Base-by-base conservation (phyloP, 768 basidiomycete species). In the Neoboletus brunneissimus region DNA sequence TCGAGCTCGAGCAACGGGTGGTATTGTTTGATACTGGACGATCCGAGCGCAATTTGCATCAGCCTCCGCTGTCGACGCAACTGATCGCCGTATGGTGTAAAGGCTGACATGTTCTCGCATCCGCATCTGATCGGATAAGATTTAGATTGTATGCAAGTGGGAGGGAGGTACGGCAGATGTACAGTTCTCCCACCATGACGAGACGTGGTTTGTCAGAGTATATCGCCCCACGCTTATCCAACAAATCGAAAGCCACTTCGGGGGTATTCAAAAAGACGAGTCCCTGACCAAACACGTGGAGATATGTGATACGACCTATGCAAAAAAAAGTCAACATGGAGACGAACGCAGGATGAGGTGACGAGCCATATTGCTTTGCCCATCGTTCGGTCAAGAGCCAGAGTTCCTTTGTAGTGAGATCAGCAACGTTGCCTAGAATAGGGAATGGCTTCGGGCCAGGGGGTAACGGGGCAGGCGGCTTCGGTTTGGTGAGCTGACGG, bases 201-300 rank as follows among this genome's bases (percentile, higher is more conserved):
- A 89, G 73, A 25, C 75, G 72, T 0, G 87, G 87, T 67, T 86
- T 88, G 72, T 90, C 89, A 9, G 88, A 85, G 68, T 90, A 91
- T 29, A 89, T 84, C 10, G 79, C 73, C 8, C 88, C 86, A 31
- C 82, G 80, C 64, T 82, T 86, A 53, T 91, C 88, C 60, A 92
- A 73, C 53, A 92, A 71, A 35, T 89, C 88, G 38, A 76, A 74
- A 0, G 79, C 80, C 0, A 78, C 83, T 37, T 86, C 79, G 8
- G 79, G 77, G 34, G 79, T 80, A 70, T 84, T 87, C 50, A 90
- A 63, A 70, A 91, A 86, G 31, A 90, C 75, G 34, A 91, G 79
- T 2, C 81, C 79, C 57, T 88, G 82, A 0, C 87, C 86, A 46
- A 87, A 76, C 23, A 88, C 71, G 60, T 85, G 83, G 35, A 89